Percentiles rank a stretch among this genome's conserved stretches.
Conservation (phyloP, 371 early-diverging fungal species). For the Basidiobolus meristosporus region DNA sequence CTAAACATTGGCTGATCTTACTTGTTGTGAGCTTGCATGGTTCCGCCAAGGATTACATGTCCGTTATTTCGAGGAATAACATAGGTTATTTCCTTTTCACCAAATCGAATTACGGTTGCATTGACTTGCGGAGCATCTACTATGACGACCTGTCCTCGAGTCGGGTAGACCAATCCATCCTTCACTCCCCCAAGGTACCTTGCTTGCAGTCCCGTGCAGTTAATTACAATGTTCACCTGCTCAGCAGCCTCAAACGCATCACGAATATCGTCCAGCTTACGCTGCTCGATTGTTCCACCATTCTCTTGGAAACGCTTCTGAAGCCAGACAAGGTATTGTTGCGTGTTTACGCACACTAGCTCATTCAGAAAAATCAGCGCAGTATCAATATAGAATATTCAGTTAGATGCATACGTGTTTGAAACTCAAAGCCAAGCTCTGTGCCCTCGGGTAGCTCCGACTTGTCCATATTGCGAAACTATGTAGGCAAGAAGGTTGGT, state of each 20-base stretch:
- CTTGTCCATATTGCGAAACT: conserved; percentile 3
- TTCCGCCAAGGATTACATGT: conserved; percentile 63
- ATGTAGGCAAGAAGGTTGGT: too few species aligned
- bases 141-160: conserved; percentile 52
- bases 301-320: conserved; percentile 15
- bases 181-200: conserved; percentile 38
- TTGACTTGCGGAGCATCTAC: conserved; percentile 35
- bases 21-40: conserved; percentile 34
- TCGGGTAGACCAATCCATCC: conserved; percentile 36
- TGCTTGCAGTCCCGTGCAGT: conserved; percentile 55
- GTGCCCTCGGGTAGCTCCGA: conserved; percentile 1
- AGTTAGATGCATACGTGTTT: conserved; percentile 1
- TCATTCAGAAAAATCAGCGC: background rate
- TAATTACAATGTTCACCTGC: conserved; percentile 50
- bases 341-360: conserved; percentile 4
- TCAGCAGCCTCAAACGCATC: conserved; percentile 15
- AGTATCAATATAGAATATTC: background rate
- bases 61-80: conserved; percentile 68
- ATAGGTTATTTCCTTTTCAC: too few species aligned
- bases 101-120: too few species aligned
- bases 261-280: conserved; percentile 19
- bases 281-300: conserved; percentile 26
- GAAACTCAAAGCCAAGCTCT: conserved; percentile 1
- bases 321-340: conserved; percentile 43
- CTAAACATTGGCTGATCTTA: conserved; percentile 17